These are phyloP conservation scores for Penicillium malachiteum DNA, from an alignment of 495 filamentous ascomycete genomes.

Conservation along the genomic window DNA sequence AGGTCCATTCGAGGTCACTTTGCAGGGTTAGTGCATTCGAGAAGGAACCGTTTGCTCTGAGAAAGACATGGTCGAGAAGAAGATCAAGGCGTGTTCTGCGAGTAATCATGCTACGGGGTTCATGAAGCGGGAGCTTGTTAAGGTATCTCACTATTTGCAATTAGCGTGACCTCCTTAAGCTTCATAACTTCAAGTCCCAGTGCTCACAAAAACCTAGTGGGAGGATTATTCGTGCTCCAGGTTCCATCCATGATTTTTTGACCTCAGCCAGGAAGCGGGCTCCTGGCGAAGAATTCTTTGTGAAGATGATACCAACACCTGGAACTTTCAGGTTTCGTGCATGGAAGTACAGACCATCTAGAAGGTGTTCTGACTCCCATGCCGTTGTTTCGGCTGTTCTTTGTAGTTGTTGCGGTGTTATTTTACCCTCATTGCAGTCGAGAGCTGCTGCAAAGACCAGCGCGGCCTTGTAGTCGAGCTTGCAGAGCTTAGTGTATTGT, in stretches of 20 bases:
- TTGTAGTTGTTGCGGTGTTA: not conserved
- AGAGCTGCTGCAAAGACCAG: constrained; percentile 2
- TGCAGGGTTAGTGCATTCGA: not conserved
- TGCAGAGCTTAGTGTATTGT: not conserved
- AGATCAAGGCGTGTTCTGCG: not conserved
- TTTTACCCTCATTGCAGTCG: not conserved
- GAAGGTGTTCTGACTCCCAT: not conserved
- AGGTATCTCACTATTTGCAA: not conserved
- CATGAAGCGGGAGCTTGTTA: not conserved
- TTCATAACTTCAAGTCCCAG: not conserved
- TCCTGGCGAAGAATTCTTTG: not conserved
- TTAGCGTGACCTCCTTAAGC: not conserved
- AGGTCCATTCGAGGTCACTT: not conserved
- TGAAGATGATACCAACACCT: not conserved
- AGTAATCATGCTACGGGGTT: not conserved
- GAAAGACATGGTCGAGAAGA: not conserved
- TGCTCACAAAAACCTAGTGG: no score
- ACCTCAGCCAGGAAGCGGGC: not conserved
- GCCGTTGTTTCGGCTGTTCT: not conserved
- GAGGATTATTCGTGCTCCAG: not conserved
- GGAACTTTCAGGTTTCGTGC: not conserved
- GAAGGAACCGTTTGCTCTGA: not conserved
- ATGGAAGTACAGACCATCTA: not conserved
- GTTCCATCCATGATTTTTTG: not conserved
- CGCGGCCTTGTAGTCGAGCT: not conserved